Base-by-base conservation (phyloP, 2,329 filamentous ascomycete species). In the Xylaria sp. region DNA sequence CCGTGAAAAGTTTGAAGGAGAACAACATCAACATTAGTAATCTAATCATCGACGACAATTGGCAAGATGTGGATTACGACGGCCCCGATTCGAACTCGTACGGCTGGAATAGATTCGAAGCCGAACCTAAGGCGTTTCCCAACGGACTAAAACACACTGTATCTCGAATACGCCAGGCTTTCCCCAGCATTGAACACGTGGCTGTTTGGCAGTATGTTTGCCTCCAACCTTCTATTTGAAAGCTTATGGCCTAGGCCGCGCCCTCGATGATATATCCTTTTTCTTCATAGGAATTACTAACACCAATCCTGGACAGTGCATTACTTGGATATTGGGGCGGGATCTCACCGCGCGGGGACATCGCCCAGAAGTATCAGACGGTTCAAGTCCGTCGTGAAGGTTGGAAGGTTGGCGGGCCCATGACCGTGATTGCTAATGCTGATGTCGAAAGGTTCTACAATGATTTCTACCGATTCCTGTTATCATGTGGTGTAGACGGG, bases 41-140 rank as follows among this genome's bases (percentile, higher is more conserved):
- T 76, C 85, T 99, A 1, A 97, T 98, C 70, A 97, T 99, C 71
- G 96, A 99, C 75, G 96, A 99, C 78, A 97, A 97, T 75, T 99
- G 96, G 96, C 94, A 97, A 80, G 89, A 91, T 9, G 86, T 97
- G 56, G 89, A 88, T 72, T 81, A 84, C 37, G 74, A 77, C 28
- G 84, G 85, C 0, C 76, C 84, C 4, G 83, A 84, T 20, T 86
- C 88, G 71, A 89, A 87, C 70, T 85, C 88, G 59, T 81, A 87
- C 66, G 87, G 90, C 32, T 97, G 92, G 94, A 88, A 88, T 10
- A 88, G 91, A 8, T 98, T 99, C 72, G 94, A 98, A 77, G 96
- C 95, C 0, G 92, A 97, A 67, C 86, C 89, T 12, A 84, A 87
- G 32, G 89, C 90, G 0, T 99, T 99, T 69, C 94, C 95, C 0